phyloP scores from a whole-genome alignment of 331 rosid genomes.

The Rhamnella rubrinervis region DNA sequence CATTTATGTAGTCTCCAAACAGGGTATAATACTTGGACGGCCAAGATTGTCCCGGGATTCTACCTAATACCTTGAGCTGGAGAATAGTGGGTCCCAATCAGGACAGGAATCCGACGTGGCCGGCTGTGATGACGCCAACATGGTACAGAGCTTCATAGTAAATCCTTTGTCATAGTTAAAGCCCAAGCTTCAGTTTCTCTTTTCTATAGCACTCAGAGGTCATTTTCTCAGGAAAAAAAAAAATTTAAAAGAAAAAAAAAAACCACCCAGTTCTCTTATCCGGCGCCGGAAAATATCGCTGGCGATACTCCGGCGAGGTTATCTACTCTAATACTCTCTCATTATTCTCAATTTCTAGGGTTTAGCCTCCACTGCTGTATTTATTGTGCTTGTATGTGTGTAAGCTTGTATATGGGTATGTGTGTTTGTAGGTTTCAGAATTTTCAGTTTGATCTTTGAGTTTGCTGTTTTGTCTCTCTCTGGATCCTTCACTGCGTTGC shows the following conservation, averaged over 20 bases:
- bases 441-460: slow-evolving; percentile 20
- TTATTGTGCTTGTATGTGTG: background rate
- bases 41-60: background rate
- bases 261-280: slow-evolving; percentile 9
- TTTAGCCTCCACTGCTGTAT: slow-evolving; percentile 12
- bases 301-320: slow-evolving; percentile 38
- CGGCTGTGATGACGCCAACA: background rate
- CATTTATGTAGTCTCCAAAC: background rate
- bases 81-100: background rate
- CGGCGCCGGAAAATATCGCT: slow-evolving; percentile 32
- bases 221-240: slow-evolving; percentile 8
- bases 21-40: background rate
- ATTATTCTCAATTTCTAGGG: slow-evolving; percentile 14
- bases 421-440: slow-evolving; percentile 15
- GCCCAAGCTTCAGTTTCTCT: slow-evolving; percentile 31
- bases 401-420: slow-evolving; percentile 1
- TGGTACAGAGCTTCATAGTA: background rate
- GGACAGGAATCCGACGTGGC: slow-evolving; percentile 15
- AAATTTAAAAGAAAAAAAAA: background rate
- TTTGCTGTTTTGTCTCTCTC: slow-evolving; percentile 9
- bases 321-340: slow-evolving; percentile 2
- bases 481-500: slow-evolving; percentile 4
- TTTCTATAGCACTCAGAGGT: slow-evolving; percentile 13
- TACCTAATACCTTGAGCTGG: too few species aligned
- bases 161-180: slow-evolving; percentile 20